phyloP scores from a whole-genome alignment of 2,329 filamentous ascomycete species.

The Westerdykella ornata region DNA sequence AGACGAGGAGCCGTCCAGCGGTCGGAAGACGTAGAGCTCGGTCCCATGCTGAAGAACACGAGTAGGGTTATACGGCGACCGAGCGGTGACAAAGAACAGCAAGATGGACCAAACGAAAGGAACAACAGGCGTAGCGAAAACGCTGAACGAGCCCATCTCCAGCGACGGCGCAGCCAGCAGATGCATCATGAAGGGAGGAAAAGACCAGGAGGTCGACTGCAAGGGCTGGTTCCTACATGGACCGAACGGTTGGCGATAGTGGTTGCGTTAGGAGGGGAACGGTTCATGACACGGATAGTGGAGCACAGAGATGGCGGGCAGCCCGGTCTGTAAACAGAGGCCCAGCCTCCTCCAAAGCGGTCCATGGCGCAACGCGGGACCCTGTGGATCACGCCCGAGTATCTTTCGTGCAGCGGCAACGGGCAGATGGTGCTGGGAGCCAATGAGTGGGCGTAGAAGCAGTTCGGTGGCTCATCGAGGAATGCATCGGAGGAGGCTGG shows the following conservation, averaged over 20 bases:
- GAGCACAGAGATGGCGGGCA: conserved; percentile 20
- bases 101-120: conserved; percentile 5
- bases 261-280: conserved; percentile 1
- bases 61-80: conserved; percentile 71
- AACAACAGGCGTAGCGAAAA: conserved; percentile 8
- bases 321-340: conserved; percentile 31
- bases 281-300: conserved; percentile 10
- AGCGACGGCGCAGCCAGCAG: conserved; percentile 3
- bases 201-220: conserved; percentile 12
- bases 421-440: conserved; percentile 6
- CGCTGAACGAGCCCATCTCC: conserved; percentile 3
- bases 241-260: conserved; percentile 6
- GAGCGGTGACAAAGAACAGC: conserved; percentile 19
- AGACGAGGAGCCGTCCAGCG: conserved; percentile 42
- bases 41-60: conserved; percentile 57
- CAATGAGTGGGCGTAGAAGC: conserved; percentile 7
- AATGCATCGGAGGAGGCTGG: conserved; percentile 9
- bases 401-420: conserved; percentile 8
- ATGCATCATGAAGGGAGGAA: conserved; percentile 7
- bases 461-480: conserved; percentile 2
- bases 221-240: conserved; percentile 11
- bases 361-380: conserved; percentile 17
- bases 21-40: conserved; percentile 64
- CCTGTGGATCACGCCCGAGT: conserved; percentile 4
- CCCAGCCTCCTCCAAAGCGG: conserved; percentile 12